Base-by-base conservation (phyloP, 371 early-diverging fungal genomes). In the Rhizopus arrhizus region DNA sequence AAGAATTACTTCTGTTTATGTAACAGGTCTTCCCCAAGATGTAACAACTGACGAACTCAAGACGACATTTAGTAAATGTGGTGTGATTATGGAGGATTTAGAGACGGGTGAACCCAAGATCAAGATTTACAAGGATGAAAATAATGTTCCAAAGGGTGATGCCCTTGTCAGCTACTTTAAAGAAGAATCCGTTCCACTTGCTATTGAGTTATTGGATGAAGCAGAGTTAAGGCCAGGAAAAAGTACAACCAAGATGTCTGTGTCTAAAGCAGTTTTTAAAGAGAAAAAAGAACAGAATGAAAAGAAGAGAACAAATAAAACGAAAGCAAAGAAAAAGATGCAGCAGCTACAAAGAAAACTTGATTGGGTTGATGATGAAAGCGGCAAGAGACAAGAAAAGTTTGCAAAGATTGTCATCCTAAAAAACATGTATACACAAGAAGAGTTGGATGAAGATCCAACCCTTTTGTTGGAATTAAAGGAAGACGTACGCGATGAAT, bases 401-500 rank as follows among this genome's bases (percentile, higher is more conserved):
- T 89, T 88, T 66, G 73, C 74, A 53, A 90, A 90, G 66, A 88
- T 93, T 52, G 95, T 96, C 9, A 87, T 96, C 48, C 73, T 97
- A 46, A 95, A 94, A 72, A 85, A 93, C 65, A 96, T 97, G 97
- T 97, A 95, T 67, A 92, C 94, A 2, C 77, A 85, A 28, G 72
- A 89, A 52, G 96, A 97, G 72, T 64, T 97, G 3, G 94, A 95
- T 73, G 89, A 88, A 10, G 95, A 96, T 60, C 93, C 95, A 22
- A 85, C 91, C 0, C 64, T 96, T 51, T 56, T 95, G 40, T 72
- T 98, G 12, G 98, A 98, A 40, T 70, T 98, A 54, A 92, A 95
- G 61, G 91, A 95, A 51, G 98, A 98, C 55, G 91, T 98, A 7
- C 87, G 96, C 10, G 83, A 84, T 36, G 98, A 97, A 66, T 95